These are phyloP conservation scores for Erodium maritimum DNA, from an alignment of 345 rosid genomes.

Conservation along the genomic window DNA sequence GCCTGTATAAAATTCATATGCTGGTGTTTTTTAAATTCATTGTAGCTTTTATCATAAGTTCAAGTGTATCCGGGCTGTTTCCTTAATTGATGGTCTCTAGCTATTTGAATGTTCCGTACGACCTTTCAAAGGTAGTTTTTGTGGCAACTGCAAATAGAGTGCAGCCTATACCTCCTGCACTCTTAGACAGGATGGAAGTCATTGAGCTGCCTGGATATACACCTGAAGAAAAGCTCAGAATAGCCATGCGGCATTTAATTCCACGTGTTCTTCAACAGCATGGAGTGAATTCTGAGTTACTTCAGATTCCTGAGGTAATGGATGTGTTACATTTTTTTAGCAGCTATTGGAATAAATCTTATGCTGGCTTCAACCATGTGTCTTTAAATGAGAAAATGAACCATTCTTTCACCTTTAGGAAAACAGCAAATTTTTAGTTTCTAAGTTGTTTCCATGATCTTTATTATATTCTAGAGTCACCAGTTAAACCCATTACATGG, in stretches of 20 bases:
- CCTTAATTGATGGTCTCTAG: constrained; percentile 53
- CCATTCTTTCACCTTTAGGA: not conserved
- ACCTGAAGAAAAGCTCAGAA: constrained; percentile 85
- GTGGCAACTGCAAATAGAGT: constrained; percentile 91
- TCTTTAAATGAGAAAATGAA: not conserved
- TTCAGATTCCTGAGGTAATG: constrained; percentile 90
- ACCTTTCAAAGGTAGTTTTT: constrained; percentile 90
- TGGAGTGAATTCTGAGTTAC: constrained; percentile 72
- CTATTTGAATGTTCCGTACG: constrained; percentile 95
- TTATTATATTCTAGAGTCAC: not conserved
- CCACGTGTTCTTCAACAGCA: constrained; percentile 96
- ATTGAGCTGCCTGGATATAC: constrained; percentile 97
- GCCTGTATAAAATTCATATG: not conserved
- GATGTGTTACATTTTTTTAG: constrained; percentile 4
- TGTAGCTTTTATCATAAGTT: no score
- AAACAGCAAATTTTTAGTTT: not conserved
- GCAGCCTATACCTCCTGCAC: constrained; percentile 95
- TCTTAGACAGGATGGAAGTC: constrained; percentile 93
- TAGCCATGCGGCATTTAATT: constrained; percentile 85
- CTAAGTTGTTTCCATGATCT: not conserved
- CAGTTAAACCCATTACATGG: not conserved
- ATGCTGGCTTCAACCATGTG: not conserved
- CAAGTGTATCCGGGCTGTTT: constrained; percentile 6
- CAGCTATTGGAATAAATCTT: not conserved
- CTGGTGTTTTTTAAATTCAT: not conserved